Evolutionary conservation across 176 grass and related monocot species (phyloP).

Genomic region (Oryza meyeriana): DNA sequence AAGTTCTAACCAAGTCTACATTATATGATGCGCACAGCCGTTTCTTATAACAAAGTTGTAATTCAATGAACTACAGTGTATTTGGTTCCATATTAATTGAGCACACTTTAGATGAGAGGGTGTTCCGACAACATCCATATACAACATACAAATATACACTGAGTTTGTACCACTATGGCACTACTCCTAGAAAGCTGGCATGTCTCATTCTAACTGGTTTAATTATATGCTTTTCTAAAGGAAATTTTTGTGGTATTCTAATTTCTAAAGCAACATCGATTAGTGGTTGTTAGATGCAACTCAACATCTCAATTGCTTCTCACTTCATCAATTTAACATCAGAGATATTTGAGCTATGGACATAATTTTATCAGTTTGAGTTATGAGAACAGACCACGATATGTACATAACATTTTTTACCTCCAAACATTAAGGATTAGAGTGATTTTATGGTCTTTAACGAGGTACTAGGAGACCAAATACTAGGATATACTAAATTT

Average conservation of each 20-base stretch:
- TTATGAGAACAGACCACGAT: neutral
- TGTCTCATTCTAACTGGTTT: neutral
- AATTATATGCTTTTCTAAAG: neutral
- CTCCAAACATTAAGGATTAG: neutral
- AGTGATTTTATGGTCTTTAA: too few species aligned
- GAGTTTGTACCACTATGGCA: neutral
- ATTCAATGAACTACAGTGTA: neutral
- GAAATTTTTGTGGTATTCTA: neutral
- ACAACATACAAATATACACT: neutral
- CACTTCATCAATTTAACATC: neutral
- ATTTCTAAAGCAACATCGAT: constrained; percentile 14
- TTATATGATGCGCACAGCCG: too few species aligned
- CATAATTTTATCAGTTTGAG: neutral
- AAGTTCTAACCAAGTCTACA: too few species aligned
- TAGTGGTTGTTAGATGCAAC: neutral
- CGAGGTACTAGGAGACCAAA: too few species aligned
- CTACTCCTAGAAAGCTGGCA: neutral
- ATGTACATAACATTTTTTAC: neutral
- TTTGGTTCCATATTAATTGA: neutral
- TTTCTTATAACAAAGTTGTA: neutral
- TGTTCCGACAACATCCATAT: neutral
- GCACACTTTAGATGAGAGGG: neutral
- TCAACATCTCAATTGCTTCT: neutral
- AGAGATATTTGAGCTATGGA: neutral
- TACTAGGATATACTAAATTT: too few species aligned